Evolutionary conservation across 73 alveolate species (phyloP).

Genomic region (Symbiodinium pilosum): DNA sequence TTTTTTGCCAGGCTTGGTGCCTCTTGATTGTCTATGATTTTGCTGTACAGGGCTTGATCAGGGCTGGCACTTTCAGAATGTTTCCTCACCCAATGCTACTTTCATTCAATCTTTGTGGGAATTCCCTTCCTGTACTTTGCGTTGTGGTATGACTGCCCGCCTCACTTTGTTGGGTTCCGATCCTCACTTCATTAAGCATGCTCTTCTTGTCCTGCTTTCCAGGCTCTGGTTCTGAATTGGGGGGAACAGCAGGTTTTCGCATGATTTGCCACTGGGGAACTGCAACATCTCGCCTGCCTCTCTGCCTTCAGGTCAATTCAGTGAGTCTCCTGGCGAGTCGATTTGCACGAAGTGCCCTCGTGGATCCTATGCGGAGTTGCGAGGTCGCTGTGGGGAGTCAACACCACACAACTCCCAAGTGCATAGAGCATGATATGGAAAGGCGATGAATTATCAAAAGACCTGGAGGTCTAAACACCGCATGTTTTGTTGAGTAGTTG

Average conservation of each 20-base stretch:
- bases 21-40: not conserved
- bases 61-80: not conserved
- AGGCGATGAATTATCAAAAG: not conserved
- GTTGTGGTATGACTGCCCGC: not conserved
- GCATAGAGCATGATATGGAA: not conserved
- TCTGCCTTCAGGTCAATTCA: not conserved
- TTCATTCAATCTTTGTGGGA: not conserved
- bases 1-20: not conserved
- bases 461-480: not conserved
- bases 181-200: not conserved
- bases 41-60: not conserved
- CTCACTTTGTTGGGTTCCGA: not conserved
- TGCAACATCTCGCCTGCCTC: not conserved
- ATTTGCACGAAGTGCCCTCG: not conserved
- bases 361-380: not conserved
- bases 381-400: not conserved
- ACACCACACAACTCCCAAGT: not conserved
- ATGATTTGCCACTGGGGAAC: not conserved
- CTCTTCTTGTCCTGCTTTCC: not conserved
- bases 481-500: not conserved
- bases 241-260: not conserved
- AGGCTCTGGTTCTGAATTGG: not conserved
- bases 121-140: not conserved
- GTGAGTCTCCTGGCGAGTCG: not conserved
- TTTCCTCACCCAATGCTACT: not conserved